These are phyloP conservation scores for Coriaria nepalensis DNA, from an alignment of 306 rosid species.

Conservation along the genomic window DNA sequence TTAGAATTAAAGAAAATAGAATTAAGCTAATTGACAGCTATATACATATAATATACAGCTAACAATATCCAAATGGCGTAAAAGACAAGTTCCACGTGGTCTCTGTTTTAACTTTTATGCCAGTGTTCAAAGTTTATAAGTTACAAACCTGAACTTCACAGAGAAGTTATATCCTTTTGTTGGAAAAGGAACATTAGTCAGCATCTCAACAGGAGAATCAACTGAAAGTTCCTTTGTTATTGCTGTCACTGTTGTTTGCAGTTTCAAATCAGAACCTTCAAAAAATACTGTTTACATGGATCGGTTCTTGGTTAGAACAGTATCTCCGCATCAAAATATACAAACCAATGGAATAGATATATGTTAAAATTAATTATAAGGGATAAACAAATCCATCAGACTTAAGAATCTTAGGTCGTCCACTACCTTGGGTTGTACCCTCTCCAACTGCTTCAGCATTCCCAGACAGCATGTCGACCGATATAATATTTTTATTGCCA, in stretches of 20 bases:
- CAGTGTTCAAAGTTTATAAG: slow-evolving; percentile 10
- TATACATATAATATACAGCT: too few relatives aligned
- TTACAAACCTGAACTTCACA: slow-evolving; percentile 66
- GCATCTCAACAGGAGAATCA: slow-evolving; percentile 67
- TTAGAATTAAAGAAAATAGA: too few relatives aligned
- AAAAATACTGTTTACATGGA: slow-evolving; percentile 51
- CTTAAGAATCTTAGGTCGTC: slow-evolving; percentile 8
- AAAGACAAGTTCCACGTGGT: too few relatives aligned
- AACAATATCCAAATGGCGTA: too few relatives aligned
- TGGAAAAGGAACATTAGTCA: slow-evolving; percentile 78
- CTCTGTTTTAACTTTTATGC: too few relatives aligned
- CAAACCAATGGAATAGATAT: not conserved
- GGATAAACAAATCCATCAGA: not conserved
- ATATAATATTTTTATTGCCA: slow-evolving; percentile 57
- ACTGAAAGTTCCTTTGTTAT: slow-evolving; percentile 41
- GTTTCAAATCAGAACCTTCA: slow-evolving; percentile 42
- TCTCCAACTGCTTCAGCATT: slow-evolving; percentile 60
- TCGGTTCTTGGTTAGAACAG: not conserved
- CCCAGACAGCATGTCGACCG: slow-evolving; percentile 47
- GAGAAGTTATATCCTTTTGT: slow-evolving; percentile 76
- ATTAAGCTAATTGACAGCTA: too few relatives aligned
- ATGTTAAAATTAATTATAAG: not conserved
- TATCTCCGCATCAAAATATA: slow-evolving; percentile 1
- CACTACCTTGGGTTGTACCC: slow-evolving; percentile 77
- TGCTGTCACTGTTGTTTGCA: slow-evolving; percentile 53